Evolutionary conservation across 2,329 filamentous ascomycete species (phyloP).

Genomic region (Xylariaceae sp.): DNA sequence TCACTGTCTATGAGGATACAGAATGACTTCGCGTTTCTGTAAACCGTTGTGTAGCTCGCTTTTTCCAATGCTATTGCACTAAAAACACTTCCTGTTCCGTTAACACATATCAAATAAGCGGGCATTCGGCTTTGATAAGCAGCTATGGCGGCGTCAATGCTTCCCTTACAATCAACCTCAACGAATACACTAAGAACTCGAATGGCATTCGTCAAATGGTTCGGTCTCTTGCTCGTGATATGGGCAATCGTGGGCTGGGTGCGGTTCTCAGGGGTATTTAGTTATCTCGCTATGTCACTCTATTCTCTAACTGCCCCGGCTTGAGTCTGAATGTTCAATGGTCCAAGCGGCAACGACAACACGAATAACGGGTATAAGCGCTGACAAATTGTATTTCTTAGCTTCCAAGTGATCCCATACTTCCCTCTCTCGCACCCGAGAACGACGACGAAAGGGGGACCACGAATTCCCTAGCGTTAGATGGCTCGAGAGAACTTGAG

Average conservation of each 20-base stretch:
- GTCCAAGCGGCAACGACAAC: background rate
- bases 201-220: conserved; percentile 2
- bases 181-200: background rate
- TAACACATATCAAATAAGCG: background rate
- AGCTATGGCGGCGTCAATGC: background rate
- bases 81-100: background rate
- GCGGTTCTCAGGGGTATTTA: conserved; percentile 10
- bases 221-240: conserved; percentile 18
- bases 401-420: background rate
- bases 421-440: background rate
- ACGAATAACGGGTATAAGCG: background rate
- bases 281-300: background rate
- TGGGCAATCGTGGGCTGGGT: conserved; percentile 14
- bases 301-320: background rate
- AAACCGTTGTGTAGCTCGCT: background rate
- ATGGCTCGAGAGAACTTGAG: background rate
- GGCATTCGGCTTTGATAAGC: background rate
- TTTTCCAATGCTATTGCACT: background rate
- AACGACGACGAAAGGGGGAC: too few species aligned
- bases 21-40: background rate
- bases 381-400: background rate
- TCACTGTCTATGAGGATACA: background rate
- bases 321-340: background rate
- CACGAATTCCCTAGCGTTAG: background rate
- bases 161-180: conserved; percentile 1